These are phyloP conservation scores for Linanthus parryae DNA, from an alignment of 148 eudicot genomes.

Conservation along the genomic window DNA sequence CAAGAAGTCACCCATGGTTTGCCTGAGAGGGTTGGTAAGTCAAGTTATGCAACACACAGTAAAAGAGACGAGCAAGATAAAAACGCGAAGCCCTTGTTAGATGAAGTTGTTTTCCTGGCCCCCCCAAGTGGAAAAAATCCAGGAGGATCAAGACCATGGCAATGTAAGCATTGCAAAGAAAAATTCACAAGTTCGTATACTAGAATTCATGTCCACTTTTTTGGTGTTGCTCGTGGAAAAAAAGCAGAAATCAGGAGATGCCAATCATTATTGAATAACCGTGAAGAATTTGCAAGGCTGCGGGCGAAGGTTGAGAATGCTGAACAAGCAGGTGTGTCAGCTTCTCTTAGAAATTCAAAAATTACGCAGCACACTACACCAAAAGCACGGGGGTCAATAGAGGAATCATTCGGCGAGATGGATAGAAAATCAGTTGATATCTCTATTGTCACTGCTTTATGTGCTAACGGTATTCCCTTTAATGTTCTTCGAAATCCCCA, in stretches of 20 bases:
- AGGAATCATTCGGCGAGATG: not conserved
- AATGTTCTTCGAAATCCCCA: slow-evolving; percentile 13
- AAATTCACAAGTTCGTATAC: not conserved
- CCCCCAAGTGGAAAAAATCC: not conserved
- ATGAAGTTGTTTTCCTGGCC: not conserved
- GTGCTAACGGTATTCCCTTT: slow-evolving; percentile 18
- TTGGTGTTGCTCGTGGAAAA: not conserved
- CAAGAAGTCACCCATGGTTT: not conserved
- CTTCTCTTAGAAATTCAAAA: not conserved
- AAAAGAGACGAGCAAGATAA: not conserved
- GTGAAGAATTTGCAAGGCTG: not conserved
- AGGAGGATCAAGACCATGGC: not conserved
- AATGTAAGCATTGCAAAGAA: not conserved
- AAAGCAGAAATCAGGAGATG: not conserved
- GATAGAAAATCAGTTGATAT: not conserved
- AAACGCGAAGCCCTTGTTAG: not conserved
- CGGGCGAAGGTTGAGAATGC: not conserved
- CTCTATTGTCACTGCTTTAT: not conserved
- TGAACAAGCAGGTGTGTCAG: not conserved
- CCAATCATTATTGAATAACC: too few relatives aligned
- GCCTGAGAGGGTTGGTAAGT: not conserved
- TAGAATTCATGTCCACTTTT: not conserved
- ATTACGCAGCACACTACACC: not conserved
- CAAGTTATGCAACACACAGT: not conserved
- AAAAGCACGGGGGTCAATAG: not conserved